Conservation (phyloP, 176 grass and related monocot genomes). For the Elaeis guineensis region DNA sequence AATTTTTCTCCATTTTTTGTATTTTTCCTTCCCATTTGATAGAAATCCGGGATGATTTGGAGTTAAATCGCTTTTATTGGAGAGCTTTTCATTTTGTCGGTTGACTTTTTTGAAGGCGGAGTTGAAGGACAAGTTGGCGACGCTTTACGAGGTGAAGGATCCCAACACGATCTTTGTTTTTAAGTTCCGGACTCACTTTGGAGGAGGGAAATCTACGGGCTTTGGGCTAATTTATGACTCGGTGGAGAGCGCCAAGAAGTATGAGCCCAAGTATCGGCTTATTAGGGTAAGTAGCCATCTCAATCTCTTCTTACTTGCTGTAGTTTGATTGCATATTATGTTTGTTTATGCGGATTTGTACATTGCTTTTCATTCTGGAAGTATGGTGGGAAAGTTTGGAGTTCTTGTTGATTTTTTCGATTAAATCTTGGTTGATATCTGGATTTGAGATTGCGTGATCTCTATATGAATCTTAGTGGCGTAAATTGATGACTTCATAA, state of each 20-base stretch:
- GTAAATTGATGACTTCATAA: no score
- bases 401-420: not conserved
- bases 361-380: no score
- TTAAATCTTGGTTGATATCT: not conserved
- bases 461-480: no score
- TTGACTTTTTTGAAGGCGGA: constrained; percentile 2
- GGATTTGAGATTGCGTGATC: not conserved
- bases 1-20: not conserved
- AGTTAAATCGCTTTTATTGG: not conserved
- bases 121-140: constrained; percentile 16
- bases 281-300: constrained; percentile 5
- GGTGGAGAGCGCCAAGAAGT: constrained; percentile 13
- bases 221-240: constrained; percentile 11
- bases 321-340: no score
- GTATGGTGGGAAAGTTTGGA: no score
- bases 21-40: no score
- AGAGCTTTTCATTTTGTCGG: not conserved
- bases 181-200: constrained; percentile 15
- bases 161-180: constrained; percentile 10
- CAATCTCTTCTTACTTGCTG: not conserved
- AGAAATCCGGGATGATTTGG: not conserved
- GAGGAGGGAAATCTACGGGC: constrained; percentile 10
- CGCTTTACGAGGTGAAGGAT: constrained; percentile 12
- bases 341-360: no score
- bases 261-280: constrained; percentile 18